Base-by-base conservation (phyloP, 768 basidiomycete genomes). In the Suillus weaverae region DNA sequence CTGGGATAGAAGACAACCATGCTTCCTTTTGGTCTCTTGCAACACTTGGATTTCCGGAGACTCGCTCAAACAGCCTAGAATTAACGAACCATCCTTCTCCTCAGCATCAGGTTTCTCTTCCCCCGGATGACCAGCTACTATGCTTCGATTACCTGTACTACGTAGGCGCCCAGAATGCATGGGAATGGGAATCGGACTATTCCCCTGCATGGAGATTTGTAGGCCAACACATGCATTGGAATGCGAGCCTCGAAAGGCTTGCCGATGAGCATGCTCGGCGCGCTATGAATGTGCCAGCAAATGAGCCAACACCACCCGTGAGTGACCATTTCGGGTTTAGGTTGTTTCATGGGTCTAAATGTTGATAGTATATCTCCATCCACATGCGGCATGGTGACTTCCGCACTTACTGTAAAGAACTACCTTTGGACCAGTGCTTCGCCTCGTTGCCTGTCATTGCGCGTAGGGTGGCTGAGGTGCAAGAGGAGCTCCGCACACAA, bases 351-450 rank as follows among this genome's bases (percentile, higher is more conserved):
- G 55, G 26, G 33, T 41, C 48, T 61, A 36, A 67, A 20, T 32
- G 14, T 56, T 55, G 56, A 60, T 16, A 86, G 84, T 89, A 80
- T 71, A 87, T 89, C 68, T 77, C 81, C 5, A 78, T 89, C 44
- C 87, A 89, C 68, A 76, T 84, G 36, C 83, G 88, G 14, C 84
- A 81, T 61, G 80, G 81, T 11, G 87, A 89, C 70, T 89, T 89
- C 68, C 70, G 68, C 44, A 71, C 64, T 33, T 83, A 75, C 69
- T 89, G 88, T 66, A 74, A 78, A 13, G 78, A 79, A 10, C 70
- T 76, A 2, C 74, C 81, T 20, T 44, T 78, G 1, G 70, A 77
- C 14, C 80, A 82, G 38, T 88, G 86, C 65, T 86, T 83, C 64
- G 83, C 86, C n/a, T 73, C 85, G 2, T 67, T 87, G n/a, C 70